These are phyloP conservation scores for Cyclotella choctawhatcheeana DNA, from an alignment of 108 stramenopile genomes.

Conservation along the genomic window DNA sequence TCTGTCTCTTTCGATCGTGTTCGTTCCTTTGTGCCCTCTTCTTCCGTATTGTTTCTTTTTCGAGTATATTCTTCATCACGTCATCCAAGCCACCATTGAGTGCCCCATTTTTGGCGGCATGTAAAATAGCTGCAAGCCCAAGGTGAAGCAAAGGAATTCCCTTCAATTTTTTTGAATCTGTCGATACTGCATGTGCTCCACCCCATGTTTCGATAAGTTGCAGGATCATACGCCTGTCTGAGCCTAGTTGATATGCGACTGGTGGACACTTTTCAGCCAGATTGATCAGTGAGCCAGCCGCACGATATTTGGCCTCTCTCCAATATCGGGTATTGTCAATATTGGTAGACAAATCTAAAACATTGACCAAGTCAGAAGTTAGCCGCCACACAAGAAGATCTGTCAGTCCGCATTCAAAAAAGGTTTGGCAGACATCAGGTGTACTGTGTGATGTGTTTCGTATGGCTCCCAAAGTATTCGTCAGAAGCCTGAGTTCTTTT, in stretches of 20 bases:
- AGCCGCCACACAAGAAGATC: slow-evolving; percentile 45
- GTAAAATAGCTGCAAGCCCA: slow-evolving; percentile 53
- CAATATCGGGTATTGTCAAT: slow-evolving; percentile 27
- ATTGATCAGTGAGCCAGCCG: slow-evolving; percentile 59
- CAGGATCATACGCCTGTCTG: slow-evolving; percentile 33
- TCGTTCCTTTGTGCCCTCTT: slow-evolving; percentile 48
- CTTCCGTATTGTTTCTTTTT: slow-evolving; percentile 49
- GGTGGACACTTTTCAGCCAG: slow-evolving; percentile 60
- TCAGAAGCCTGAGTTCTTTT: slow-evolving; percentile 51
- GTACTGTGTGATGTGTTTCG: slow-evolving; percentile 61
- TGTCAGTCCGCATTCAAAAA: slow-evolving; percentile 38
- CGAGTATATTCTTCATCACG: slow-evolving; percentile 38
- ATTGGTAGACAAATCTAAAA: not conserved
- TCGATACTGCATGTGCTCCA: slow-evolving; percentile 34
- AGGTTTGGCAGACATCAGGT: slow-evolving; percentile 43
- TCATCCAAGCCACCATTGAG: slow-evolving; percentile 45
- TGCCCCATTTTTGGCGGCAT: slow-evolving; percentile 38
- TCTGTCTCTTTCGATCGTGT: slow-evolving; percentile 37
- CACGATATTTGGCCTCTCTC: slow-evolving; percentile 56
- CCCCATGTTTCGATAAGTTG: slow-evolving; percentile 61
- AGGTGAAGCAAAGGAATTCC: slow-evolving; percentile 48
- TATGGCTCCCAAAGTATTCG: slow-evolving; percentile 49
- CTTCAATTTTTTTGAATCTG: slow-evolving; percentile 21
- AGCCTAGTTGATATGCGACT: slow-evolving; percentile 42
- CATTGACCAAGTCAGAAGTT: slow-evolving; percentile 5